A percentile compares a stretch with the other conserved stretches of the same genome.
Evolutionary conservation across 345 rosid species (phyloP).

Genomic region (Cardamine resedifolia): DNA sequence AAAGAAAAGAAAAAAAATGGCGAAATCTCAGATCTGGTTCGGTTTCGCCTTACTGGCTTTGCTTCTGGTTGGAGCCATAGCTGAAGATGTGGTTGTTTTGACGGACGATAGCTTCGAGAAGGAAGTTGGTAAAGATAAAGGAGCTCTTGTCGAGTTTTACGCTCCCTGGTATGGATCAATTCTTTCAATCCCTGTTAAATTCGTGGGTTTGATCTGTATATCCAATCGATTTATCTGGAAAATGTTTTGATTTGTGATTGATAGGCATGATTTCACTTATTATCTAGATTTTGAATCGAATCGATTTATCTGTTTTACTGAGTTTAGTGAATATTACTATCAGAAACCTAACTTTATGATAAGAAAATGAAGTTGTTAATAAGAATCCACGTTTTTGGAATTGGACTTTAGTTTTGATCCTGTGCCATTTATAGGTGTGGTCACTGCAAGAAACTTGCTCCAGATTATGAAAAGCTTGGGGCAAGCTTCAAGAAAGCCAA

Average conservation of each 20-base stretch:
- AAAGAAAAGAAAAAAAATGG: constrained; percentile 40
- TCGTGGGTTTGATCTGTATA: constrained; percentile 1
- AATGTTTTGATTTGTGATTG: constrained; percentile 11
- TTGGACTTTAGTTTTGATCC: background rate
- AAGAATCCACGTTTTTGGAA: background rate
- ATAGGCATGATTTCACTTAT: background rate
- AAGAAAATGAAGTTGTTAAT: background rate
- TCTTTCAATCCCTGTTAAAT: background rate
- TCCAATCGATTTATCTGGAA: background rate
- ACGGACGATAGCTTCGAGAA: constrained; percentile 92
- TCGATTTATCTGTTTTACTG: background rate
- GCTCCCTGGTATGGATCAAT: constrained; percentile 80
- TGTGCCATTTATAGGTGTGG: constrained; percentile 69
- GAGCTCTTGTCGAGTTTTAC: constrained; percentile 96
- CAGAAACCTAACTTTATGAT: background rate
- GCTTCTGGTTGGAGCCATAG: constrained; percentile 56
- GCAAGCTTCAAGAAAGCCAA: constrained; percentile 88
- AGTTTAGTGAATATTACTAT: background rate
- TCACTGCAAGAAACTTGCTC: constrained; percentile 98
- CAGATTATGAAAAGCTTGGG: constrained; percentile 92
- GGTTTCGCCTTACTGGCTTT: constrained; percentile 48
- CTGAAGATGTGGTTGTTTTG: constrained; percentile 81
- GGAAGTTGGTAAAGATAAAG: constrained; percentile 88
- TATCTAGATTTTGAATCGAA: background rate
- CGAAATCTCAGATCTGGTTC: constrained; percentile 71